These are phyloP conservation scores for Boletus barrowsii DNA, from an alignment of 768 basidiomycete species.

Conservation along the genomic window DNA sequence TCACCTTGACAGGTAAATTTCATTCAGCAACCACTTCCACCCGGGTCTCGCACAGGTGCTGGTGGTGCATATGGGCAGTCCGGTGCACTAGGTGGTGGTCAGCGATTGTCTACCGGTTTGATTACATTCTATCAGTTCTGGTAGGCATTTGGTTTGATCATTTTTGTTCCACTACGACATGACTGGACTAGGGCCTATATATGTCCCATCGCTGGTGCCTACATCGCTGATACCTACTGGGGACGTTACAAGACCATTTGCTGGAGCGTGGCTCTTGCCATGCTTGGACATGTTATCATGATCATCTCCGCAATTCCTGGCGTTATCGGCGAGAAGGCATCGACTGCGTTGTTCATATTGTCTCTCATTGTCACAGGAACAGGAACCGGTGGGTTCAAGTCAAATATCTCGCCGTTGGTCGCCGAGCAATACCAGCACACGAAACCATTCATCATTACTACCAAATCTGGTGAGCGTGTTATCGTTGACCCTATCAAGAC, in stretches of 20 bases:
- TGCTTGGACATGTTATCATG: constrained; percentile 65
- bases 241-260: constrained; percentile 76
- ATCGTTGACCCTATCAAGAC: constrained; percentile 74
- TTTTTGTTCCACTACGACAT: neutral
- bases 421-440: constrained; percentile 71
- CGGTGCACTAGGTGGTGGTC: constrained; percentile 65
- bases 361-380: constrained; percentile 57
- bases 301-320: constrained; percentile 65
- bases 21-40: constrained; percentile 68
- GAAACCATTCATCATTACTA: constrained; percentile 49
- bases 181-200: constrained; percentile 51
- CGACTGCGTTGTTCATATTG: constrained; percentile 51
- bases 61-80: constrained; percentile 52
- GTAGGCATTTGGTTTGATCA: constrained; percentile 30
- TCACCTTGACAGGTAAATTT: constrained; percentile 55
- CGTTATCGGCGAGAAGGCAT: constrained; percentile 52
- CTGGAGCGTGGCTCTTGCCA: constrained; percentile 55
- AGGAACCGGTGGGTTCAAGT: constrained; percentile 71
- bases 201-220: constrained; percentile 66
- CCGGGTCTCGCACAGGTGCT: constrained; percentile 63
- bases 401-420: constrained; percentile 73
- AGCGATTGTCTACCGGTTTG: constrained; percentile 70
- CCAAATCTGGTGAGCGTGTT: constrained; percentile 60
- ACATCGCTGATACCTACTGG: constrained; percentile 67
- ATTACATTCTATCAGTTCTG: constrained; percentile 72